Evolutionary conservation across 148 eudicot genomes (phyloP).

Genomic region (Persicaria tinctoria): DNA sequence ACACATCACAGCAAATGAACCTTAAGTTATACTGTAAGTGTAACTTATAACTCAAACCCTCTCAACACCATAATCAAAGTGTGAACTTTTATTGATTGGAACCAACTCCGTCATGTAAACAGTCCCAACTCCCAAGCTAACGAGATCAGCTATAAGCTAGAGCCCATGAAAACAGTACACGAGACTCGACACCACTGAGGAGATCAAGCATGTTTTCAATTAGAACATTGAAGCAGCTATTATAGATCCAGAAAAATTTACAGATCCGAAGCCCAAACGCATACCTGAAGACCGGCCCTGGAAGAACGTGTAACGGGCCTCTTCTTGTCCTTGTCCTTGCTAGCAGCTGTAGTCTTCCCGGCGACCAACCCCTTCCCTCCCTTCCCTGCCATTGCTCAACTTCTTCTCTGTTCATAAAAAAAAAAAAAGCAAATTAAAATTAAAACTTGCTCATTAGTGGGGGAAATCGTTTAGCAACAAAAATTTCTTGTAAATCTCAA

Average conservation of each 20-base stretch:
- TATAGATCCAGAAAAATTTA: not conserved
- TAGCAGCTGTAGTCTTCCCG: conserved; percentile 59
- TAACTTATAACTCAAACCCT: not conserved
- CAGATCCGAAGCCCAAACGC: not conserved
- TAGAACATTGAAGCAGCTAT: not conserved
- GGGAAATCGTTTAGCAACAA: too few species aligned
- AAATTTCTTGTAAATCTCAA: not conserved
- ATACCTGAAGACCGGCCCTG: conserved; percentile 90
- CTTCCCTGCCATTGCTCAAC: conserved; percentile 60
- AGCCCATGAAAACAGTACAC: too few species aligned
- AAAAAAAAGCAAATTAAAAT: not conserved
- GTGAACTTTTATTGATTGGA: too few species aligned
- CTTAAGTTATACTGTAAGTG: too few species aligned
- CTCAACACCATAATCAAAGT: not conserved
- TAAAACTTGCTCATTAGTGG: too few species aligned
- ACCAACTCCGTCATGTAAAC: not conserved
- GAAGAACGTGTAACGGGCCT: conserved; percentile 67
- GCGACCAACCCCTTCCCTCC: conserved; percentile 76
- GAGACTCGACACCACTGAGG: too few species aligned
- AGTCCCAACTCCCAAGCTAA: not conserved
- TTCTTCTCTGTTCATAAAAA: not conserved
- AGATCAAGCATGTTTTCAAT: too few species aligned
- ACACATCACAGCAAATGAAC: too few species aligned
- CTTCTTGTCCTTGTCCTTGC: conserved; percentile 73
- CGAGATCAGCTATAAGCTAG: not conserved